phyloP scores from a whole-genome alignment of 371 early-diverging fungal species.

The Sporodiniella umbellata region DNA sequence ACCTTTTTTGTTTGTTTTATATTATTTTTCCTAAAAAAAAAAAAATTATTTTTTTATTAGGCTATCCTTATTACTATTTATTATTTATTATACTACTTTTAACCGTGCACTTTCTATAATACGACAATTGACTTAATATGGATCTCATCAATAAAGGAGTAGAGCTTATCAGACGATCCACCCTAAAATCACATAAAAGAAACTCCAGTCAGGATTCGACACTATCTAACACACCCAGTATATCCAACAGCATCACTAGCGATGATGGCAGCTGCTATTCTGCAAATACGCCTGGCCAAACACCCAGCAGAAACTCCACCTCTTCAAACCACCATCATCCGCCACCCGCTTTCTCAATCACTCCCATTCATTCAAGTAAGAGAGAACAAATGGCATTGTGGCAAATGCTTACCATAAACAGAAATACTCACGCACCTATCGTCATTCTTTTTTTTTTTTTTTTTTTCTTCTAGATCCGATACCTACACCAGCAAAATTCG shows the following conservation, averaged over 20 bases:
- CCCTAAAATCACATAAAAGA: slow-evolving; percentile 13
- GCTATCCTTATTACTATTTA: too few species aligned
- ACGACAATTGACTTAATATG: too few species aligned
- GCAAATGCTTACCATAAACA: slow-evolving; percentile 15
- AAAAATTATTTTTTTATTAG: too few species aligned
- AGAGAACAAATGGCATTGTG: too few species aligned
- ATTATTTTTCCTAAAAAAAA: neutral
- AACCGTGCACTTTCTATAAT: too few species aligned
- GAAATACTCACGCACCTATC: neutral
- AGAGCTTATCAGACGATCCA: slow-evolving; percentile 14
- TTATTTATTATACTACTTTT: too few species aligned
- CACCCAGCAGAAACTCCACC: slow-evolving; percentile 14
- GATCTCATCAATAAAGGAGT: slow-evolving; percentile 30
- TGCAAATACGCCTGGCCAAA: slow-evolving; percentile 9
- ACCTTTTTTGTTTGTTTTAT: neutral
- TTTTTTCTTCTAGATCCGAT: too few species aligned
- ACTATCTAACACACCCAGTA: slow-evolving; percentile 24
- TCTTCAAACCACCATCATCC: slow-evolving; percentile 7
- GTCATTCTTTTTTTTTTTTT: too few species aligned
- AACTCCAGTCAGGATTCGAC: slow-evolving; percentile 11
- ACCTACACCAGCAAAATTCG: slow-evolving; percentile 4
- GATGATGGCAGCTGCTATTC: slow-evolving; percentile 24
- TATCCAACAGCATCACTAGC: slow-evolving; percentile 23
- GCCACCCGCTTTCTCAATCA: slow-evolving; percentile 13
- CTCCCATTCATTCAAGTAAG: slow-evolving; percentile 13